Percentiles rank a stretch among this genome's conserved stretches.
Conservation (phyloP, 106 monocot species). For the Narthecium ossifragum region DNA sequence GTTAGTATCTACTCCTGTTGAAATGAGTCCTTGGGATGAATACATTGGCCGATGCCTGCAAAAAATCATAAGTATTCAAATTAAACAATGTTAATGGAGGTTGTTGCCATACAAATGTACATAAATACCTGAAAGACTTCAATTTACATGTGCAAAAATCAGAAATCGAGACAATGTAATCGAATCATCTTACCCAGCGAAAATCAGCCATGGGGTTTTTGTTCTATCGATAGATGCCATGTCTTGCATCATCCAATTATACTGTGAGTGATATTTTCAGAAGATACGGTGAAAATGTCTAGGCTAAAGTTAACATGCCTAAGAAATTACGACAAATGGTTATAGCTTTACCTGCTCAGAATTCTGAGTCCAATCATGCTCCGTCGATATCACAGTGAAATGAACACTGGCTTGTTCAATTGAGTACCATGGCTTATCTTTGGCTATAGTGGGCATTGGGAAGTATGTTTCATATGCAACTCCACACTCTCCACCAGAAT, state of each 20-base stretch:
- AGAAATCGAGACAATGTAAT: too few species aligned
- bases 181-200: conserved; percentile 60
- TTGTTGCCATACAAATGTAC: background rate
- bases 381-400: conserved; percentile 61
- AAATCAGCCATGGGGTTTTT: conserved; percentile 69
- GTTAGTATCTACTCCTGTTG: conserved; percentile 28
- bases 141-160: background rate
- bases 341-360: conserved; percentile 39
- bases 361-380: conserved; percentile 43
- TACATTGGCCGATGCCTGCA: conserved; percentile 78
- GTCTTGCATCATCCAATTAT: conserved; percentile 51
- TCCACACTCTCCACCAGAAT: conserved; percentile 79
- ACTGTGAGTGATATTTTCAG: conserved; percentile 20
- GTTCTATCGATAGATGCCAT: conserved; percentile 46
- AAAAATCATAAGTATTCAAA: background rate
- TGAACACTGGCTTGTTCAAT: conserved; percentile 69
- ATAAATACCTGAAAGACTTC: background rate
- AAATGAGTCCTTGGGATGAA: conserved; percentile 27
- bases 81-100: background rate
- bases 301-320: too few species aligned
- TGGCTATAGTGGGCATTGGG: conserved; percentile 40
- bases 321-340: too few species aligned
- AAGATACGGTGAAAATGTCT: too few species aligned
- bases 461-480: conserved; percentile 65
- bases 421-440: conserved; percentile 71